Base-by-base conservation (phyloP, 805 yeast species). In the Ogataea paraovalis region DNA sequence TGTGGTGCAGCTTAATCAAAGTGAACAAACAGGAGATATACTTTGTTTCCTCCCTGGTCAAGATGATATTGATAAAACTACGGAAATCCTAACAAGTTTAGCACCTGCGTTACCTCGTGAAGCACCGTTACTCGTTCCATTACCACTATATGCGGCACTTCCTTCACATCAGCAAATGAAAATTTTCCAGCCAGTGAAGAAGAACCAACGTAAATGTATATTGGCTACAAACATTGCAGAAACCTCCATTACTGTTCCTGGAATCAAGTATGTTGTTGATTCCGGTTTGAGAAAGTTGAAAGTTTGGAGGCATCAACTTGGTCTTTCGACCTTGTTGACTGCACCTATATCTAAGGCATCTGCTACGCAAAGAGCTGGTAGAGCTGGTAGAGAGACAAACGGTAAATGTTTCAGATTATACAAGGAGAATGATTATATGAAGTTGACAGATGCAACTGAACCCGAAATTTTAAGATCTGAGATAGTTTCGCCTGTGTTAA, bases 331-430 rank as follows among this genome's bases (percentile, higher is more conserved):
- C 0, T 76, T 94, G 59, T 70, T 94, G 44, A 91, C 97, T 0
- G 89, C 94, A 0, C 94, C 99, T 1, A 83, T 94, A 20, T 90
- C 98, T 0, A 88, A 86, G 59, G 96, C 98, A 0, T 86, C 96
- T 36, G 99, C 98, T 0, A 79, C 87, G 32, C 99, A 94, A 70
- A 74, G 99, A 67, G 82, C 91, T 41, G 99, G 99, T 65, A 87
- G 99, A 75, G 98, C 99, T n/a, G 99, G 99, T 52, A 88, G 99
- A 80, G 98, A 94, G 68, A 76, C 82, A 16, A 80, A 85, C 27
- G 99, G 99, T 39, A 92, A 92, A 64, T 87, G 94, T 39, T 94
- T 75, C 67, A 70, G 98, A 49, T 68, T 94, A 33, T 94, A 85
- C 64, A 82, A 87, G 42, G 98, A 92, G 57, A 62, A 69, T 1